These are phyloP conservation scores for Backusella westeae DNA, from an alignment of 192 early-diverging fungal species.

Conservation along the genomic window DNA sequence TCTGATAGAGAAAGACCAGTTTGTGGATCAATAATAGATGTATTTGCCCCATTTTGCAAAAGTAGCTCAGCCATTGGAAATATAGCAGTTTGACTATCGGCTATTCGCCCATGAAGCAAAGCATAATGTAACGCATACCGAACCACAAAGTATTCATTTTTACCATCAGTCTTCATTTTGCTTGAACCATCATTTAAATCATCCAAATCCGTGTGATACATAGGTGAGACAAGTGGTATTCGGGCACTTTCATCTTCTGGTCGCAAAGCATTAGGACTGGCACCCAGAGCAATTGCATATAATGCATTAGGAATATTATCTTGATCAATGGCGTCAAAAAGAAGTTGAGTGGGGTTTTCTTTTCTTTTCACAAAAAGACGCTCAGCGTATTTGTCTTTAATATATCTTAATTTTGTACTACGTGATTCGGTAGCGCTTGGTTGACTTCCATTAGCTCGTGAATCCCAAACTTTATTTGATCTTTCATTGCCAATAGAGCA, in stretches of 20 bases:
- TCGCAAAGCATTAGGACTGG: slow-evolving; percentile 43
- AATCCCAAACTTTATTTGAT: slow-evolving; percentile 67
- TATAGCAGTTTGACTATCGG: not conserved
- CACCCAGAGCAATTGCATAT: slow-evolving; percentile 42
- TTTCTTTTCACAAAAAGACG: slow-evolving; percentile 42
- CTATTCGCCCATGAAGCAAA: not conserved
- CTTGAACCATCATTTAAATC: not conserved
- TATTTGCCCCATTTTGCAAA: slow-evolving; percentile 57
- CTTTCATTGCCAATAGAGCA: slow-evolving; percentile 56
- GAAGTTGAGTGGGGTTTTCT: not conserved
- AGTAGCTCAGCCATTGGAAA: slow-evolving; percentile 64
- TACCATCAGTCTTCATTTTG: not conserved
- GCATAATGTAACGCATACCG: slow-evolving; percentile 12
- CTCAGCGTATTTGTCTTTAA: slow-evolving; percentile 60
- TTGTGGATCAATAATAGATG: slow-evolving; percentile 14
- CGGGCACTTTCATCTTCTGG: slow-evolving; percentile 5
- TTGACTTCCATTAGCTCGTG: not conserved
- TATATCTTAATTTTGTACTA: slow-evolving; percentile 54
- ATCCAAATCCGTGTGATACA: not conserved
- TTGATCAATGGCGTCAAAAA: slow-evolving; percentile 28
- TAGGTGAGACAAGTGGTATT: not conserved
- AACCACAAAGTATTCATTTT: not conserved
- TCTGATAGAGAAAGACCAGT: slow-evolving; percentile 20
- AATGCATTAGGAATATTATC: slow-evolving; percentile 42
- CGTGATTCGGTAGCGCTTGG: slow-evolving; percentile 46